A percentile compares a stretch with the other conserved stretches of the same genome.
These are phyloP conservation scores for Naganishia vaughanmartiniae DNA, from an alignment of 768 basidiomycete species.

Conservation along the genomic window DNA sequence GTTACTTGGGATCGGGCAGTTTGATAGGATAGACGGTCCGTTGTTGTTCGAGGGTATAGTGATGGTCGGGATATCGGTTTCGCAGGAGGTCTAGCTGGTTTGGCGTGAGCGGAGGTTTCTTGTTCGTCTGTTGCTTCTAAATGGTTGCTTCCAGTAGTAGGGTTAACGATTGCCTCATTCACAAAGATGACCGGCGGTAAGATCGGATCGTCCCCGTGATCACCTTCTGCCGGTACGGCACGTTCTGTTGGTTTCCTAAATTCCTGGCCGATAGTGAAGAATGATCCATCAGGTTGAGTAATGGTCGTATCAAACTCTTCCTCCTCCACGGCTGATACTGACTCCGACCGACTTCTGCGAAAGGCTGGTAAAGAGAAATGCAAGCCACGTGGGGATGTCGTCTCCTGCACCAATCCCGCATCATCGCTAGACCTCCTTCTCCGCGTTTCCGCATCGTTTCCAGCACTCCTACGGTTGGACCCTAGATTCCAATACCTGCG, in stretches of 20 bases:
- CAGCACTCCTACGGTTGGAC: neutral
- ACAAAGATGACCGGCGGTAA: neutral
- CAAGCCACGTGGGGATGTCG: neutral
- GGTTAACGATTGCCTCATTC: neutral
- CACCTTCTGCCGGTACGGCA: neutral
- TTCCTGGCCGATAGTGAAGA: conserved; percentile 14
- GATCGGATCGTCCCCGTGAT: neutral
- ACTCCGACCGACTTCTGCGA: neutral
- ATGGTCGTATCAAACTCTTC: neutral
- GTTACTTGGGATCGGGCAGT: conserved; percentile 4
- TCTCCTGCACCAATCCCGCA: neutral
- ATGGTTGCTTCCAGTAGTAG: neutral
- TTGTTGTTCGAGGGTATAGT: conserved; percentile 1
- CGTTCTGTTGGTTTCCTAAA: neutral
- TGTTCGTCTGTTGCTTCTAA: neutral
- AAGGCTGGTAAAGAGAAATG: neutral
- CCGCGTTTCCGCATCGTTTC: neutral
- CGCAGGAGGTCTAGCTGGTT: neutral
- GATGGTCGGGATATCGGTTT: conserved; percentile 9
- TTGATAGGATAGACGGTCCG: conserved; percentile 5
- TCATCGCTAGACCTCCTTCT: neutral
- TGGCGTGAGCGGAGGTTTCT: neutral
- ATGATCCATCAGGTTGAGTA: neutral
- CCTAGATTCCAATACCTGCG: neutral
- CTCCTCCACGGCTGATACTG: neutral